A percentile compares a stretch with the other conserved stretches of the same genome.
These are phyloP conservation scores for Phanerochaete sordida DNA, from an alignment of 768 basidiomycete species.

Conservation along the genomic window DNA sequence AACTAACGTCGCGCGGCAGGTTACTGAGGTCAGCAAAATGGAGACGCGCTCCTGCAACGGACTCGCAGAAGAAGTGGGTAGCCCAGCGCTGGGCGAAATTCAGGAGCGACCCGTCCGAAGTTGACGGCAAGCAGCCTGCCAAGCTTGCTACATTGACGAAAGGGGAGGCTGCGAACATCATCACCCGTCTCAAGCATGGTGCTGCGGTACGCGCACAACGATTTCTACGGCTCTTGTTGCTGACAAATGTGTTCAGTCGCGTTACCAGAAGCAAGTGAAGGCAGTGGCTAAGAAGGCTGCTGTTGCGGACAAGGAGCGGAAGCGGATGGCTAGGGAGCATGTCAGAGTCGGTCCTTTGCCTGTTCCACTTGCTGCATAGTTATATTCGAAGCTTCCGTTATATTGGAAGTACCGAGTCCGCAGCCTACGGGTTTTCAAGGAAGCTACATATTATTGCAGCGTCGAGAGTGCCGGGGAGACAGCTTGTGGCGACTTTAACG, in stretches of 20 bases:
- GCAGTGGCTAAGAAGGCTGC: slow-evolving; percentile 32
- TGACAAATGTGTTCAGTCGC: slow-evolving; percentile 33
- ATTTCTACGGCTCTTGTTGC: neutral
- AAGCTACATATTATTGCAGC: neutral
- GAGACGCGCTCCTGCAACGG: slow-evolving; percentile 60
- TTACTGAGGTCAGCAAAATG: slow-evolving; percentile 63
- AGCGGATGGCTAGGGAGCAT: slow-evolving; percentile 46
- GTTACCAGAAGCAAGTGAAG: slow-evolving; percentile 53
- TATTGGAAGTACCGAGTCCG: too few relatives aligned
- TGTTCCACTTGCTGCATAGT: slow-evolving; percentile 16
- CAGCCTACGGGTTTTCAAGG: too few relatives aligned
- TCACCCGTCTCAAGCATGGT: slow-evolving; percentile 74
- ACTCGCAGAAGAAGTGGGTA: slow-evolving; percentile 55
- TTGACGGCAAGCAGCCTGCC: slow-evolving; percentile 25
- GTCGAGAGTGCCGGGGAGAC: slow-evolving; percentile 23
- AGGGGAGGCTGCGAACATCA: slow-evolving; percentile 77
- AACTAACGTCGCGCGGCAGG: slow-evolving; percentile 31
- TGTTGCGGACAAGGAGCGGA: slow-evolving; percentile 42
- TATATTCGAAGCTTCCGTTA: too few relatives aligned
- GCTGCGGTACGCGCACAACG: slow-evolving; percentile 46
- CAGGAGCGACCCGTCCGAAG: slow-evolving; percentile 14
- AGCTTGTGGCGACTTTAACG: slow-evolving; percentile 21
- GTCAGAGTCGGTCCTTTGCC: slow-evolving; percentile 59
- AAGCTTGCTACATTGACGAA: slow-evolving; percentile 52
- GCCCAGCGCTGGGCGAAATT: slow-evolving; percentile 43